These are phyloP conservation scores for Metroxylon sagu DNA, from an alignment of 176 grass and related monocot genomes.

Conservation along the genomic window DNA sequence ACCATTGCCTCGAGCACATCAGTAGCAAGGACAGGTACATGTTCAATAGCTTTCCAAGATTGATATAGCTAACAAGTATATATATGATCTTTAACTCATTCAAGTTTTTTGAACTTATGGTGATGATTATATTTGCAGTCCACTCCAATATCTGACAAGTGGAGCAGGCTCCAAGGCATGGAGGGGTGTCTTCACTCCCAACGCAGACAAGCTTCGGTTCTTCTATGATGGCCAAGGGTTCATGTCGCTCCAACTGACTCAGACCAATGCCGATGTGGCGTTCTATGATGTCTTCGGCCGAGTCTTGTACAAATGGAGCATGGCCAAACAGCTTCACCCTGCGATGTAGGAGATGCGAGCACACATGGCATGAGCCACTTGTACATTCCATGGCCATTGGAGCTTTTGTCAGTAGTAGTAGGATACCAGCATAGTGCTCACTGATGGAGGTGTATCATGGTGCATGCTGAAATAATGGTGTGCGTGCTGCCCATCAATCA, in stretches of 20 bases:
- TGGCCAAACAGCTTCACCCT: constrained; percentile 24
- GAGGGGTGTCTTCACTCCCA: constrained; percentile 44
- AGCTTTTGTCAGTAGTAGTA: too few species aligned
- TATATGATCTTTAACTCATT: too few species aligned
- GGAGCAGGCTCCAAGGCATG: constrained; percentile 84
- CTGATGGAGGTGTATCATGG: too few species aligned
- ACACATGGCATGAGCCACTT: too few species aligned
- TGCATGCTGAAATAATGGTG: too few species aligned
- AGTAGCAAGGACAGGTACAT: constrained; percentile 69
- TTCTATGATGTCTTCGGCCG: constrained; percentile 57
- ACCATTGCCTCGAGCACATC: constrained; percentile 68
- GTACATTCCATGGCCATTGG: too few species aligned
- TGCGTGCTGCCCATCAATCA: too few species aligned
- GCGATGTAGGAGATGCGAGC: too few species aligned
- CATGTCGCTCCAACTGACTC: constrained; percentile 54
- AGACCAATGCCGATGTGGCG: constrained; percentile 17
- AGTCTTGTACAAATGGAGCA: constrained; percentile 51
- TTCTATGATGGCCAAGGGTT: constrained; percentile 90
- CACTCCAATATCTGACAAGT: constrained; percentile 56
- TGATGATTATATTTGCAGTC: constrained; percentile 16
- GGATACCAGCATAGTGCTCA: too few species aligned
- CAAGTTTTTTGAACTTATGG: not conserved
- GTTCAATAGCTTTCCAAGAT: not conserved
- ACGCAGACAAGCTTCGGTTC: constrained; percentile 52
- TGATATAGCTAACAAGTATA: too few species aligned